phyloP scores from a whole-genome alignment of 164 flowering plant genomes.

The Cinnamomum chago region DNA sequence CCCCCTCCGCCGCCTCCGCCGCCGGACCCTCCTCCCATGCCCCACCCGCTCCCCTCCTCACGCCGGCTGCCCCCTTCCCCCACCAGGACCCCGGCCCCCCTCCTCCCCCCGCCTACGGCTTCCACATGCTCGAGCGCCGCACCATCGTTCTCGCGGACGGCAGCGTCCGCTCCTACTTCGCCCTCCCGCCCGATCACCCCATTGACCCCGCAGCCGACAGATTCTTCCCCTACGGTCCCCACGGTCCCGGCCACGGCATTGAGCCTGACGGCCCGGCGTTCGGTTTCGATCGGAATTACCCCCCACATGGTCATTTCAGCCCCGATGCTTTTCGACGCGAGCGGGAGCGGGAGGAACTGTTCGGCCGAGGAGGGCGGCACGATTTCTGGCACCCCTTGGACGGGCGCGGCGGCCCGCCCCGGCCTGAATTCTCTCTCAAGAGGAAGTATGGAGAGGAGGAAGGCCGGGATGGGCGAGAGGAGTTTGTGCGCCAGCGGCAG shows the following conservation, averaged over 20 bases:
- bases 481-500: slow-evolving; percentile 41
- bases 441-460: slow-evolving; percentile 57
- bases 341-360: slow-evolving; percentile 18
- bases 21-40: background rate
- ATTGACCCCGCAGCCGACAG: slow-evolving; percentile 11
- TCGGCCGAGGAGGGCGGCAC: slow-evolving; percentile 22
- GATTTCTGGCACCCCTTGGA: slow-evolving; percentile 55
- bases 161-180: slow-evolving; percentile 76
- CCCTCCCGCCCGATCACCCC: slow-evolving; percentile 79
- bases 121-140: slow-evolving; percentile 91
- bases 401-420: slow-evolving; percentile 30
- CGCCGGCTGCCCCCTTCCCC: slow-evolving; percentile 16
- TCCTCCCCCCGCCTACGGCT: slow-evolving; percentile 68
- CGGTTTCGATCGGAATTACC: slow-evolving; percentile 23
- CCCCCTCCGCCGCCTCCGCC: slow-evolving; percentile 2
- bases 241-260: background rate
- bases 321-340: slow-evolving; percentile 28
- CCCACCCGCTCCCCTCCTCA: background rate
- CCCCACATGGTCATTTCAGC: slow-evolving; percentile 23
- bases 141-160: slow-evolving; percentile 79
- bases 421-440: slow-evolving; percentile 39
- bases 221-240: slow-evolving; percentile 24
- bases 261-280: slow-evolving; percentile 1
- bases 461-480: slow-evolving; percentile 32
- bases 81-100: slow-evolving; percentile 37